phyloP scores from a whole-genome alignment of 2,329 filamentous ascomycete species.

The Aspergillus tamarii region DNA sequence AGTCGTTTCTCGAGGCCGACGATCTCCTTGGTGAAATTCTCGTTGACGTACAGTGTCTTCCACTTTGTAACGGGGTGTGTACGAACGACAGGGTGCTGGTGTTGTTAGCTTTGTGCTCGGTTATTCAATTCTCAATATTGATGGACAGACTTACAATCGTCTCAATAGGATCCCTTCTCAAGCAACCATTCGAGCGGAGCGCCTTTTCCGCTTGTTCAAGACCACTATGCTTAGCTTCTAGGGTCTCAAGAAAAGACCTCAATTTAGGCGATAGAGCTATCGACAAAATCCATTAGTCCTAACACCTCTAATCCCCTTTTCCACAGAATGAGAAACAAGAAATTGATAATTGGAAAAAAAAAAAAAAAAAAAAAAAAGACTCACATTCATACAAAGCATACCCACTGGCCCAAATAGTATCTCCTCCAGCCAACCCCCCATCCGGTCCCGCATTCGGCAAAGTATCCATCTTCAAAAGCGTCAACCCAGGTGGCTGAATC shows the following conservation, averaged over 20 bases:
- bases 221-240: not conserved
- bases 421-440: not conserved
- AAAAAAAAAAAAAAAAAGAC: not conserved
- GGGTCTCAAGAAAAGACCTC: not conserved
- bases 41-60: constrained; percentile 40
- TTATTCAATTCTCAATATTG: not conserved
- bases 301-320: not conserved
- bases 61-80: constrained; percentile 26
- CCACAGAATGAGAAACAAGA: not conserved
- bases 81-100: not conserved
- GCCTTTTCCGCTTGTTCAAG: not conserved
- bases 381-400: not conserved
- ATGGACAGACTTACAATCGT: not conserved
- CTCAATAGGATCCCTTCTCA: not conserved
- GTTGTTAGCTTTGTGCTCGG: not conserved
- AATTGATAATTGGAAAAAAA: not conserved
- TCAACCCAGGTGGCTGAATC: constrained; percentile 33
- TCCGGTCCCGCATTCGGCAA: constrained; percentile 26
- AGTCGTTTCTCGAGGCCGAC: constrained; percentile 14
- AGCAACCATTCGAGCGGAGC: not conserved
- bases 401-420: not conserved
- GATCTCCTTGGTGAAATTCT: constrained; percentile 31
- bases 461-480: constrained; percentile 30
- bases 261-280: not conserved
- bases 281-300: not conserved